phyloP scores from a whole-genome alignment of 2,329 filamentous ascomycete species.

The Cryphonectria japonica region DNA sequence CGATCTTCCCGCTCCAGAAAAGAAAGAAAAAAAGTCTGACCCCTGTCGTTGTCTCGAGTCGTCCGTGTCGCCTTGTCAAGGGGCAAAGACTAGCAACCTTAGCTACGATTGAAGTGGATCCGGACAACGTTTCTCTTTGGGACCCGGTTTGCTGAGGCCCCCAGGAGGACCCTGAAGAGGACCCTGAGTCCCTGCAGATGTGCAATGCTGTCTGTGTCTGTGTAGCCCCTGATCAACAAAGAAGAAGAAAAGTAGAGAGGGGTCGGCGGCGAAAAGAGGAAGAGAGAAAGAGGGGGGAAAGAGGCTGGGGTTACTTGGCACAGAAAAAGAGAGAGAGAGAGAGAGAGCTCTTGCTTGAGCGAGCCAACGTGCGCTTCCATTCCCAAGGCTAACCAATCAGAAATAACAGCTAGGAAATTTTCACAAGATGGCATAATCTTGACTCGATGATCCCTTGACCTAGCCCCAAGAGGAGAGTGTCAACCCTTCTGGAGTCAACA shows the following conservation, averaged over 20 bases:
- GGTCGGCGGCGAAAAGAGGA: not conserved
- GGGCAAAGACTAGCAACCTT: not conserved
- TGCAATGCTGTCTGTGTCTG: not conserved
- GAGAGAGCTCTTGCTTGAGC: not conserved
- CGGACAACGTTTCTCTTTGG: not conserved
- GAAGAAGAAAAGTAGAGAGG: not conserved
- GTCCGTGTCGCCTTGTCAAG: not conserved
- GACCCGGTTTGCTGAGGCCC: not conserved
- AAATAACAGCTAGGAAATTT: not conserved
- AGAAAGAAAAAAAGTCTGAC: not conserved
- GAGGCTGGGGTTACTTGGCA: not conserved
- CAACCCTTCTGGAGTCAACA: not conserved
- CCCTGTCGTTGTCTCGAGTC: not conserved
- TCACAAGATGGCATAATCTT: not conserved
- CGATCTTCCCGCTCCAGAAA: not conserved
- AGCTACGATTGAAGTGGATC: not conserved
- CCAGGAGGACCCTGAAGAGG: constrained; percentile 4
- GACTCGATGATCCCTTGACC: not conserved
- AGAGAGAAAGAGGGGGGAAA: not conserved
- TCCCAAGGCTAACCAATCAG: not conserved
- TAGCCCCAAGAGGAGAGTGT: not conserved
- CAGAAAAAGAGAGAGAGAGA: not conserved
- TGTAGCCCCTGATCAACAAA: not conserved
- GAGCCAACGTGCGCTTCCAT: not conserved
- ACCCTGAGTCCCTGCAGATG: not conserved